Conservation (phyloP, 2,329 filamentous ascomycete species). For the Nigrospora osmanthi region DNA sequence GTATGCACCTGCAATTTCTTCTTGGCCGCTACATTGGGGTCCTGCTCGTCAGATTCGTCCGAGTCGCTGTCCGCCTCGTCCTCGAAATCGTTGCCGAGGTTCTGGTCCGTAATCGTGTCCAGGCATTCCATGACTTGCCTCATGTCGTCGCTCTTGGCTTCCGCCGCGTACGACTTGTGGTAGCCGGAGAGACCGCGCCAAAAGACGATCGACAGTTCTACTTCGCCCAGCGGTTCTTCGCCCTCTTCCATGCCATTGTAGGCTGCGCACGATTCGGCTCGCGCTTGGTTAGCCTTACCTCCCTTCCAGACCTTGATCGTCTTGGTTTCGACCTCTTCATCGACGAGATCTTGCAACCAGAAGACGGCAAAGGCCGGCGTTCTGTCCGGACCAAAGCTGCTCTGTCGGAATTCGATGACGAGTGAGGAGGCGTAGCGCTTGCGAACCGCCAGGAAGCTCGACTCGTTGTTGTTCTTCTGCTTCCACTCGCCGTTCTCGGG, state of each 20-base stretch:
- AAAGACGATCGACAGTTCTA: conserved; percentile 50
- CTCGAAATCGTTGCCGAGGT: conserved; percentile 20
- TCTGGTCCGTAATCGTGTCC: conserved; percentile 51
- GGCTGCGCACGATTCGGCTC: conserved; percentile 24
- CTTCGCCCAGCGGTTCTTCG: conserved; percentile 45
- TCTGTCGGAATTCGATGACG: conserved; percentile 51
- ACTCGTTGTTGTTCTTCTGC: conserved; percentile 31
- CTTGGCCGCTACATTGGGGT: conserved; percentile 10
- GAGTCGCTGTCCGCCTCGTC: conserved; percentile 10
- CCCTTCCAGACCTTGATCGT: conserved; percentile 60
- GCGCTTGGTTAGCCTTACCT: conserved; percentile 38
- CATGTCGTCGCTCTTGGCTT: conserved; percentile 43
- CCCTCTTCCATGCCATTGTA: conserved; percentile 39
- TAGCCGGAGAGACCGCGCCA: conserved; percentile 54
- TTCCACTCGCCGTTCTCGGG: conserved; percentile 41
- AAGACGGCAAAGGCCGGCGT: conserved; percentile 55
- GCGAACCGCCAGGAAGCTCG: conserved; percentile 46
- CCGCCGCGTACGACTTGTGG: conserved; percentile 44
- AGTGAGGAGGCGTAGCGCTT: conserved; percentile 52
- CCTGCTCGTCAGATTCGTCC: neutral
- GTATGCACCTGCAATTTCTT: conserved; percentile 22
- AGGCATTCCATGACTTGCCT: conserved; percentile 56
- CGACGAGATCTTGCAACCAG: conserved; percentile 62
- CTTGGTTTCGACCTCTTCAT: conserved; percentile 55
- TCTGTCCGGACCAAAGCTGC: conserved; percentile 41